Evolutionary conservation across 805 yeast genomes (phyloP).

Genomic region (Hanseniaspora guilliermondii): DNA sequence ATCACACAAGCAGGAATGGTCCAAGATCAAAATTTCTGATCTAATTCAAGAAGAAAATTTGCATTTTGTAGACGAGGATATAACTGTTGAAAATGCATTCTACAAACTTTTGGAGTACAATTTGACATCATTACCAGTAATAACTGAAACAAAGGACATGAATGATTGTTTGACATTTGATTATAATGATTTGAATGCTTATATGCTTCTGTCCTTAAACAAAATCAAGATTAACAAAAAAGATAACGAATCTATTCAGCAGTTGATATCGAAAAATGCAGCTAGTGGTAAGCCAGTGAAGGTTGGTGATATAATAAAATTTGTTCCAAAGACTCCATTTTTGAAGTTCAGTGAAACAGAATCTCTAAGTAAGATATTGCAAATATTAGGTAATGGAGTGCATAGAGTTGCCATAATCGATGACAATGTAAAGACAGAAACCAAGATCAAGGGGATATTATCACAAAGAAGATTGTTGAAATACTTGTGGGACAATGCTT

Average conservation of each 20-base stretch:
- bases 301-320: constrained; percentile 70
- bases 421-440: constrained; percentile 28
- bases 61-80: constrained; percentile 31
- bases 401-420: constrained; percentile 80
- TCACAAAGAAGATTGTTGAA: constrained; percentile 81
- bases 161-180: constrained; percentile 71
- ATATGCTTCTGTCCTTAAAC: constrained; percentile 71
- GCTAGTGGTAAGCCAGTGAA: constrained; percentile 84
- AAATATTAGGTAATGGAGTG: constrained; percentile 85
- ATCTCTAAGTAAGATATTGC: constrained; percentile 61
- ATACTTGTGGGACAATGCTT: constrained; percentile 85
- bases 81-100: constrained; percentile 77
- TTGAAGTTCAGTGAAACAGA: constrained; percentile 61
- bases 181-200: constrained; percentile 80
- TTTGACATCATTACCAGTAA: constrained; percentile 77
- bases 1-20: constrained; percentile 43
- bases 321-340: constrained; percentile 83
- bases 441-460: constrained; percentile 64
- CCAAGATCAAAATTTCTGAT: constrained; percentile 55
- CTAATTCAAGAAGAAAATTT: constrained; percentile 38
- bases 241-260: constrained; percentile 15
- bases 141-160: constrained; percentile 24
- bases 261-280: constrained; percentile 38
- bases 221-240: constrained; percentile 35
- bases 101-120: constrained; percentile 59